Percentiles rank a stretch among this genome's conserved stretches.
Evolutionary conservation across 345 rosid genomes (phyloP).

Genomic region (Clarkia xantiana): DNA sequence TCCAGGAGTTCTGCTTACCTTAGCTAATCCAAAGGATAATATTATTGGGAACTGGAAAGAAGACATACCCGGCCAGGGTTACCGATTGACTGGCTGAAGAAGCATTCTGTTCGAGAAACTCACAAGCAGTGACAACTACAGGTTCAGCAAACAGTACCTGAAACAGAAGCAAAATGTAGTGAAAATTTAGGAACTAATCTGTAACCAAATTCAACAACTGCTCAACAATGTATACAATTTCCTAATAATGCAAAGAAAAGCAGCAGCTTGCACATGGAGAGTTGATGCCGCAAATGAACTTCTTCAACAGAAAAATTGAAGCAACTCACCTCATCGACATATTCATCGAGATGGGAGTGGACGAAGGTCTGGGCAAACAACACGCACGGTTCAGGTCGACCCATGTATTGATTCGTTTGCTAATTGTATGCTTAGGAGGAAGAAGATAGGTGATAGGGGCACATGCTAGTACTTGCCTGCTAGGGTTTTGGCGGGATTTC

Average conservation of each 20-base stretch:
- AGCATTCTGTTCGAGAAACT: slow-evolving; percentile 83
- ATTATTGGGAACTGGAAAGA: neutral
- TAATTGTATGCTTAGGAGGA: too few species aligned
- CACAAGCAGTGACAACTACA: slow-evolving; percentile 80
- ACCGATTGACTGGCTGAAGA: slow-evolving; percentile 70
- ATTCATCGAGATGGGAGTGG: slow-evolving; percentile 89
- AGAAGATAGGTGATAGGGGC: too few species aligned
- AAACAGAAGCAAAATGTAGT: slow-evolving; percentile 1
- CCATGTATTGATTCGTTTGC: slow-evolving; percentile 20
- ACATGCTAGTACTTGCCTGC: too few species aligned
- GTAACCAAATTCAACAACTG: too few species aligned
- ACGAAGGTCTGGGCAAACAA: slow-evolving; percentile 85
- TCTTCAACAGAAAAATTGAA: neutral
- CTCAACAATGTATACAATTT: too few species aligned
- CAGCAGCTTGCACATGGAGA: too few species aligned
- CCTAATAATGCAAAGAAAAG: too few species aligned
- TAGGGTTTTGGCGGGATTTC: slow-evolving; percentile 2
- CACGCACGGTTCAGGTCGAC: slow-evolving; percentile 88
- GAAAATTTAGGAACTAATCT: too few species aligned
- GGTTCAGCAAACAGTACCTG: slow-evolving; percentile 96
- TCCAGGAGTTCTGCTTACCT: too few species aligned
- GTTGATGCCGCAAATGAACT: neutral
- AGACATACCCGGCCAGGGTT: slow-evolving; percentile 65
- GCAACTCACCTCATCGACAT: slow-evolving; percentile 98
- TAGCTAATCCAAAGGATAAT: too few species aligned